Evolutionary conservation across 1,139 yeast species (phyloP).

Genomic region (Blastobotrys indianensis): DNA sequence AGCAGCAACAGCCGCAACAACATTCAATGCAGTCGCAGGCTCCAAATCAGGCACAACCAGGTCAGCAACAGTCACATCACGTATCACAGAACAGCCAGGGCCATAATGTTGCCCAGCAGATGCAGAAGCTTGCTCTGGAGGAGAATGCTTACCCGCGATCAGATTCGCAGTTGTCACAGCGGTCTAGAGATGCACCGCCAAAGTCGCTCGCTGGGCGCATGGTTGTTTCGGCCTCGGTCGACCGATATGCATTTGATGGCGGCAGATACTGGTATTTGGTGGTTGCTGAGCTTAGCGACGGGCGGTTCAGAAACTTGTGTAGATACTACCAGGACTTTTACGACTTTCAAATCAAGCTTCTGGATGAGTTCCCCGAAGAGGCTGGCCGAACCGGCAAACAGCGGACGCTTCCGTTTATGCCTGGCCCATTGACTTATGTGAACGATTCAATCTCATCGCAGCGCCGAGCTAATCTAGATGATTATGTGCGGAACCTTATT

Average conservation of each 20-base stretch:
- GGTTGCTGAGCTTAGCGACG: conserved; percentile 62
- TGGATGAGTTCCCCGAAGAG: conserved; percentile 84
- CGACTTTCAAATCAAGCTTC: conserved; percentile 79
- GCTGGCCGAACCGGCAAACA: conserved; percentile 81
- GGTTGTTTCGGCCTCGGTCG: conserved; percentile 63
- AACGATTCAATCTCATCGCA: conserved; percentile 83
- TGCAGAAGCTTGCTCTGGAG: conserved; percentile 7
- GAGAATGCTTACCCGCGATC: conserved; percentile 5
- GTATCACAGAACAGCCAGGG: conserved; percentile 3
- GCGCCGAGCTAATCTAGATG: conserved; percentile 78
- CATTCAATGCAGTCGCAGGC: not conserved
- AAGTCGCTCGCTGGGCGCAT: conserved; percentile 8
- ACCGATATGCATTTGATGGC: conserved; percentile 72
- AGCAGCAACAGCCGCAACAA: conserved; percentile 6
- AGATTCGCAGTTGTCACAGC: not conserved
- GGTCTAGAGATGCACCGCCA: conserved; percentile 10
- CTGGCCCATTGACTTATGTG: conserved; percentile 92
- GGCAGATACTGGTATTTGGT: conserved; percentile 89
- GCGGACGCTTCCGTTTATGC: conserved; percentile 86
- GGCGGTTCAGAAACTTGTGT: conserved; percentile 64
- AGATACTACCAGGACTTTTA: conserved; percentile 94
- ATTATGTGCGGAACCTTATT: conserved; percentile 69
- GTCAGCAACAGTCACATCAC: too few species aligned
- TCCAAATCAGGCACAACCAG: not conserved
- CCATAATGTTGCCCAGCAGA: conserved; percentile 10